Evolutionary conservation across 495 filamentous ascomycete genomes (phyloP), one percentile per base, ranked within the genome.

Genomic region (Venustampulla echinocandica): DNA sequence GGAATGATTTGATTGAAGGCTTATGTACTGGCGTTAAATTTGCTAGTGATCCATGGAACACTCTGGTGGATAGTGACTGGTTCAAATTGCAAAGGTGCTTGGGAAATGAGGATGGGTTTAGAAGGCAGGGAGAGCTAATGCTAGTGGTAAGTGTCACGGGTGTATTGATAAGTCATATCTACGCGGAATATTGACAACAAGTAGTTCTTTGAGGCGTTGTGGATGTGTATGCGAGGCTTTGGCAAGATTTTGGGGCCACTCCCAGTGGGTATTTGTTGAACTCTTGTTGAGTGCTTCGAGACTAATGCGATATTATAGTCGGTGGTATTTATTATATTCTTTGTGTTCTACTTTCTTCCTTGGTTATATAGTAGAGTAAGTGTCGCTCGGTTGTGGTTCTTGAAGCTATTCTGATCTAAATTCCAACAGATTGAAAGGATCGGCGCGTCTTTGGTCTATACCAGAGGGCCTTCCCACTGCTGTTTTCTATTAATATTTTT

Each of bases 81-180:
- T 49, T 30, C 21, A 11, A 24, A 10, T 42, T 49, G 18, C 46
- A 49, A 22, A 30, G 46, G 24, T 49, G 46, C 19, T 41, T 40
- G 18, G 46, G 46, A 23, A 49, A 41, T 27, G 46, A 42, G 6
- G 36, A 10, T 13, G 46, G 46, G 11, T 49, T 32, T 19, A 27
- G 25, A 7, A 32, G 24, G 17, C 46, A 49, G 19, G 46, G 37
- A 24, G 14, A 42, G 17, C 3, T 42, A 15, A 1, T 33, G 14
- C 11, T 14, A 24, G 17, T 22, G 18, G 37, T 40, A 23, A 40
- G 37, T 40, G 10, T 20, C 18, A 6, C n/a, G 27, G 27, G 27
- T 30, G 27, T 7, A 7, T 30, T 30, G 27, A 30, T 7, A 30
- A n/a, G n/a, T n/a, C n/a, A n/a, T n/a, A n/a, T n/a, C n/a, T n/a